Base-by-base conservation (phyloP, 2,329 filamentous ascomycete genomes). In the Arthrobotrys musiformis region DNA sequence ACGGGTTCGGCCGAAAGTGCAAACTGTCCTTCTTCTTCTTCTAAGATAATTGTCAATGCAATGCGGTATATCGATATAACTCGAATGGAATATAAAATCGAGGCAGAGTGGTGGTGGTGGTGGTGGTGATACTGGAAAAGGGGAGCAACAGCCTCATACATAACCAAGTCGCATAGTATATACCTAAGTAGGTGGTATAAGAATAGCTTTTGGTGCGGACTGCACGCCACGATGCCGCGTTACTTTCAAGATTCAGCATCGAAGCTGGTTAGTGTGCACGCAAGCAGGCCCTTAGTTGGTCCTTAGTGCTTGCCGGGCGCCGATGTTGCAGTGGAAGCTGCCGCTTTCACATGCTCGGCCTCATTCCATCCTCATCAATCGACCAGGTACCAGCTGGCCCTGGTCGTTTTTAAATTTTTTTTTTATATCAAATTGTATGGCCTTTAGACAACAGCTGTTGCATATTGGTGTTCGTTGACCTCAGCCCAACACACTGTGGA, bases 201-300 rank as follows among this genome's bases (percentile, higher is more conserved):
- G 54, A 56, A 56, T 56, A 56, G 50, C 40, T 42, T 42, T 42
- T 1, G 13, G 5, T n/a, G 11, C 40, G 4, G 37, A 22, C 28
- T 70, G 50, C 67, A 70, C 50, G 50, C 67, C 67, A 63, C 58
- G 58, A 62, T 70, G 67, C 67, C 67, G 67, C 56, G 67, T 70
- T 70, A 54, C n/a, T n/a, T n/a, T n/a, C n/a, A n/a, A n/a, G n/a
- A n/a, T 54, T 54, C 35, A 54, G 50, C 50, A 54, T 54, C 50
- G 28, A 56, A 63, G 67, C 56, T n/a, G n/a, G n/a, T n/a, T n/a
- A n/a, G n/a, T n/a, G n/a, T n/a, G n/a, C n/a, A n/a, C n/a, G n/a
- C n/a, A n/a, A n/a, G n/a, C n/a, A n/a, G n/a, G n/a, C n/a, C n/a
- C n/a, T n/a, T n/a, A n/a, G n/a, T n/a, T n/a, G n/a, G n/a, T n/a